Conservation (phyloP, 225 moss, liverwort and hornwort genomes). For the Physcomitrellopsis africana region DNA sequence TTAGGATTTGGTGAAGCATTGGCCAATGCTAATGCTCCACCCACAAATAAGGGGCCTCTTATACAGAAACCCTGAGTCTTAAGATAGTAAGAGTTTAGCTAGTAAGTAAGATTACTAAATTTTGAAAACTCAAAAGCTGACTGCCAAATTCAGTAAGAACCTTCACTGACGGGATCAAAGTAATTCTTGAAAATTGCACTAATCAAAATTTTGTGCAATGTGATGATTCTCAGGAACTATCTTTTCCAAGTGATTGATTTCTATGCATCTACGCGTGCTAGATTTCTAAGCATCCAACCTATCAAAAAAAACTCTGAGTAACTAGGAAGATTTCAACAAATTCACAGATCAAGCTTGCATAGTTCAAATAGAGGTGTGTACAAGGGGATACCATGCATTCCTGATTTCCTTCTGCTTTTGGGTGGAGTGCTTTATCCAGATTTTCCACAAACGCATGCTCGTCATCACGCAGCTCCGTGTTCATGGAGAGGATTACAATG, state of each 20-base stretch:
- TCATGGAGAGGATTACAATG: conserved; percentile 26
- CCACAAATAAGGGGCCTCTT: too few relatives aligned
- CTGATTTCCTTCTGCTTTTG: not conserved
- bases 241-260: too few relatives aligned
- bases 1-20: too few relatives aligned
- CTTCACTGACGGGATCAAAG: not conserved
- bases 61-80: too few relatives aligned
- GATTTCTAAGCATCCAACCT: not conserved
- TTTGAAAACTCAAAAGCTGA: not conserved
- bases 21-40: too few relatives aligned
- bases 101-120: not conserved
- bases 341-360: conserved; percentile 4
- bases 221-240: not conserved
- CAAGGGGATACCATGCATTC: not conserved
- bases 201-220: not conserved
- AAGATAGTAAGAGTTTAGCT: too few relatives aligned
- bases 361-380: conserved; percentile 1
- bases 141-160: not conserved
- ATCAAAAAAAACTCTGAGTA: not conserved
- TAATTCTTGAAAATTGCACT: not conserved
- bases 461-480: not conserved
- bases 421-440: not conserved
- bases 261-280: not conserved
- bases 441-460: not conserved
- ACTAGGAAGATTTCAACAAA: not conserved